A percentile compares a stretch with the other conserved stretches of the same genome.
Evolutionary conservation across 148 eudicot species (phyloP).

Genomic region (Chenopodium suecicum): DNA sequence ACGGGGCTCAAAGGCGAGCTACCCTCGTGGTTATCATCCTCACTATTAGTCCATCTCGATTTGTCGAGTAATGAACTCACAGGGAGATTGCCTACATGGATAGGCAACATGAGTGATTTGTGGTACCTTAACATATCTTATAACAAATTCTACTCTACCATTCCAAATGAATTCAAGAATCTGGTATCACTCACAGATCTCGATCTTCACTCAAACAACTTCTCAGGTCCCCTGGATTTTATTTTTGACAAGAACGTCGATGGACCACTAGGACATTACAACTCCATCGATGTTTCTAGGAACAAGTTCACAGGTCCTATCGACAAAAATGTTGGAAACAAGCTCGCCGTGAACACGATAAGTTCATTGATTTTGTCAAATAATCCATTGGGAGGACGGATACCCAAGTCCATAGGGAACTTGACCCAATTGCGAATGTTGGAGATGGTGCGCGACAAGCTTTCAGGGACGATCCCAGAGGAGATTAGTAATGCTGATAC

Average conservation of each 20-base stretch:
- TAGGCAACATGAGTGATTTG: conserved; percentile 67
- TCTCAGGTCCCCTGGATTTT: conserved; percentile 39
- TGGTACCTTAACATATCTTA: conserved; percentile 51
- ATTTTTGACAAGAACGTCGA: conserved; percentile 35
- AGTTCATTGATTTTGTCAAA: conserved; percentile 45
- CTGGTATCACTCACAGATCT: conserved; percentile 35
- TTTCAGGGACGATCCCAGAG: conserved; percentile 46
- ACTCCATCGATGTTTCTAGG: conserved; percentile 56
- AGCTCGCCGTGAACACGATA: conserved; percentile 34
- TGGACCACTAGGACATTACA: conserved; percentile 48
- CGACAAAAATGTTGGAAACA: conserved; percentile 37
- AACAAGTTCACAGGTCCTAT: conserved; percentile 54
- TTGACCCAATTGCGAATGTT: conserved; percentile 35
- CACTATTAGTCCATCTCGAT: conserved; percentile 47
- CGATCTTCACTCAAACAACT: conserved; percentile 61
- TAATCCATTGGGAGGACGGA: conserved; percentile 55
- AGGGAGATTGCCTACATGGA: conserved; percentile 67
- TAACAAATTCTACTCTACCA: conserved; percentile 43
- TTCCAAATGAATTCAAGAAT: conserved; percentile 55
- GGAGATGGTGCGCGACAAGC: conserved; percentile 30
- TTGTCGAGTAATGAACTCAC: conserved; percentile 54
- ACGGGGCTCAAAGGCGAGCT: conserved; percentile 60
- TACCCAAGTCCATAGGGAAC: conserved; percentile 58
- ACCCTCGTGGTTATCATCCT: conserved; percentile 47
- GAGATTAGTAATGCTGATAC: conserved; percentile 41